These are phyloP conservation scores for Iris pallida DNA, from an alignment of 116 monocot genomes.

Conservation along the genomic window DNA sequence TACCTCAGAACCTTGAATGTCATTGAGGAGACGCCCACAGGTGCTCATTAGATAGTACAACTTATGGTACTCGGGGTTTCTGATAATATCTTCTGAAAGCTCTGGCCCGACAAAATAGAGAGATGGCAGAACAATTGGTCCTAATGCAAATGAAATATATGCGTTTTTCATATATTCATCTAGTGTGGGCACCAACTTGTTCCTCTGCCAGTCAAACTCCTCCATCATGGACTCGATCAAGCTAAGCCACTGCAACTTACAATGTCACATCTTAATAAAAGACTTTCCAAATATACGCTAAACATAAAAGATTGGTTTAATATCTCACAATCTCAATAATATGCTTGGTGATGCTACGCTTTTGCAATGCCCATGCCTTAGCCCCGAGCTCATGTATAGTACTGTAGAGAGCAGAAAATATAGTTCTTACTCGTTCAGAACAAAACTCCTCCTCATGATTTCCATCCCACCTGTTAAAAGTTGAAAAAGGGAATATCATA, in stretches of 20 bases:
- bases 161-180: conserved; percentile 80
- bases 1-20: conserved; percentile 73
- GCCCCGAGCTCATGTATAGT: conserved; percentile 62
- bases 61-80: conserved; percentile 42
- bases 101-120: conserved; percentile 68
- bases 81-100: conserved; percentile 39
- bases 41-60: conserved; percentile 67
- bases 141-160: conserved; percentile 67
- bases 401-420: conserved; percentile 56
- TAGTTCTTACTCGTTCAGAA: conserved; percentile 56
- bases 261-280: background rate
- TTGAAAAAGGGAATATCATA: background rate
- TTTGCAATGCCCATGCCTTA: conserved; percentile 48
- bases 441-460: conserved; percentile 19
- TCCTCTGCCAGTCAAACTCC: conserved; percentile 61
- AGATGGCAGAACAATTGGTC: conserved; percentile 68
- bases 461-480: conserved; percentile 52
- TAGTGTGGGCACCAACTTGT: conserved; percentile 46
- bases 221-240: conserved; percentile 64
- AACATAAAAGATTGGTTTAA: background rate
- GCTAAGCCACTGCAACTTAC: conserved; percentile 59
- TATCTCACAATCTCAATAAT: conserved; percentile 62
- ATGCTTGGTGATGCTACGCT: conserved; percentile 41
- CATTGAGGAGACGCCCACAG: conserved; percentile 79
- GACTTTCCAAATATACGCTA: background rate